Evolutionary conservation across 176 grass and related monocot genomes (phyloP).

Genomic region (Triticum urartu): DNA sequence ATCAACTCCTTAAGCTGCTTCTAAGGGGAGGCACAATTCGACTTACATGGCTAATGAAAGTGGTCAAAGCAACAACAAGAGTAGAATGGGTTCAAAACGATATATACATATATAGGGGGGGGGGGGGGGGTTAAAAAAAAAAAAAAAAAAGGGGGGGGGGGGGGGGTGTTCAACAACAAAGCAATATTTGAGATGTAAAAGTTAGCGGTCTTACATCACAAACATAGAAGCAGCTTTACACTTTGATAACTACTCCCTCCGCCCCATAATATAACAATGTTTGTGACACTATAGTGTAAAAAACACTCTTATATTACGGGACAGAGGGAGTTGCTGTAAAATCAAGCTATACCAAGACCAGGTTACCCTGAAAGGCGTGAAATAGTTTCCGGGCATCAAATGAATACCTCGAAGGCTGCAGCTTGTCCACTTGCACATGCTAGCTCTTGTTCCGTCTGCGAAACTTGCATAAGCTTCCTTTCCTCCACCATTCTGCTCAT

Average conservation of each 20-base stretch:
- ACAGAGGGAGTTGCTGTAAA: neutral
- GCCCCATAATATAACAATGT: too few relatives aligned
- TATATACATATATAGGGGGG: too few relatives aligned
- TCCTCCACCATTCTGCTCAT: constrained; percentile 98
- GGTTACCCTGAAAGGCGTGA: neutral
- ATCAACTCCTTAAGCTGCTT: neutral
- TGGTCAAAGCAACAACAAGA: neutral
- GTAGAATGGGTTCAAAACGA: neutral
- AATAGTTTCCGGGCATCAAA: constrained; percentile 5
- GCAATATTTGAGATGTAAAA: neutral
- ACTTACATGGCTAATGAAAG: neutral
- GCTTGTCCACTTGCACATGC: constrained; percentile 96
- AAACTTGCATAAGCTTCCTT: constrained; percentile 91
- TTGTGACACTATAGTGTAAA: too few relatives aligned
- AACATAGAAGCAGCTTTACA: neutral
- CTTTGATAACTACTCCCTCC: neutral
- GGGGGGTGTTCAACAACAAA: neutral
- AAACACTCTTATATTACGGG: too few relatives aligned
- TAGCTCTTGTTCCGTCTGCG: constrained; percentile 95
- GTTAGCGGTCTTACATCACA: neutral
- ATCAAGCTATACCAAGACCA: neutral
- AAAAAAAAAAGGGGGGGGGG: too few relatives aligned
- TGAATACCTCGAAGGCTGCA: constrained; percentile 82
- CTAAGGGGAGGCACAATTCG: neutral
- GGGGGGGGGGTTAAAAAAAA: too few relatives aligned